Evolutionary conservation across 2,329 filamentous ascomycete species (phyloP).

Genomic region (Arthrobotrys musiformis): DNA sequence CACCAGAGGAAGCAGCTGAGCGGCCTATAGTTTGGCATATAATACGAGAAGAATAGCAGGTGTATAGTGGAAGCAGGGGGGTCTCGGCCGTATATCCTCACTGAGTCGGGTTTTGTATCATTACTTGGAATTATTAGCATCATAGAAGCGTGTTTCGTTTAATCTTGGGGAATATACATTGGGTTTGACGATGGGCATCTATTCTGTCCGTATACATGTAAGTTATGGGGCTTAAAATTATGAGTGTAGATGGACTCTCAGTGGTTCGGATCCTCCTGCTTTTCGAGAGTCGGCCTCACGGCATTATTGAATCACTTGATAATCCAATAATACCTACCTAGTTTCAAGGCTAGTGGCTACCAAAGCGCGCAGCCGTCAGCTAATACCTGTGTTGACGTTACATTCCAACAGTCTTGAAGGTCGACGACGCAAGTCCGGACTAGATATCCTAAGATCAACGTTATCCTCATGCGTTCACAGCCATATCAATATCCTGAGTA

Average conservation of each 20-base stretch:
- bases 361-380: neutral
- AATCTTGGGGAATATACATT: constrained; percentile 7
- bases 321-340: neutral
- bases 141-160: constrained; percentile 50
- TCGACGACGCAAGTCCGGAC: neutral
- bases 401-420: neutral
- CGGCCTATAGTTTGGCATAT: neutral
- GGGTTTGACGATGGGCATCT: constrained; percentile 8
- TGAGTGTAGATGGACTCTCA: too few relatives aligned
- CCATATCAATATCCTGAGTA: too few relatives aligned
- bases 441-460: too few relatives aligned
- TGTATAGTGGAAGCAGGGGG: neutral
- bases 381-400: neutral
- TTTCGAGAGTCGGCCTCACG: too few relatives aligned
- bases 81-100: neutral
- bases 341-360: too few relatives aligned
- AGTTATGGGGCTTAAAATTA: too few relatives aligned
- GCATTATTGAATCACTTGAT: too few relatives aligned
- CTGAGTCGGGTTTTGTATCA: constrained; percentile 40
- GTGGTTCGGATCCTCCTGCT: too few relatives aligned
- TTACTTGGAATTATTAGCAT: constrained; percentile 35
- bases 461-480: neutral
- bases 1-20: constrained; percentile 58
- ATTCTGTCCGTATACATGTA: too few relatives aligned
- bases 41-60: neutral